A percentile compares a stretch with the other conserved stretches of the same genome.
phyloP scores from a whole-genome alignment of 495 filamentous ascomycete species.

The Staphylotrichum longicolle region DNA sequence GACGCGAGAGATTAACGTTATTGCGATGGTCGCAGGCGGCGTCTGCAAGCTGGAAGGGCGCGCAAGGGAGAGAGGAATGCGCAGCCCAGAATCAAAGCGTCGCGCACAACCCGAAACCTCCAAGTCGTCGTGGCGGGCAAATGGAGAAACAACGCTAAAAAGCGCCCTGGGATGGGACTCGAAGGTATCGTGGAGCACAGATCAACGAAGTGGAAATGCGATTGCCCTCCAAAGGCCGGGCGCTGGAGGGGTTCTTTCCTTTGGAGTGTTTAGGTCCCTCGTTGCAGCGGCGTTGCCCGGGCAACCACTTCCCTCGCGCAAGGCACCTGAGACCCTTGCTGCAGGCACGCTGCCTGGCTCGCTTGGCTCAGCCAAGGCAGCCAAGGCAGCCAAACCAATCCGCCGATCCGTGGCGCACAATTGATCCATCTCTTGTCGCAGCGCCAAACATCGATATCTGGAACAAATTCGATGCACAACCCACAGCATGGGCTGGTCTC shows the following conservation, averaged over 20 bases:
- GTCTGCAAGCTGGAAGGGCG: neutral
- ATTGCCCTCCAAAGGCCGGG: neutral
- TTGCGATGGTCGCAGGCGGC: constrained; percentile 9
- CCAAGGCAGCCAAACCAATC: neutral
- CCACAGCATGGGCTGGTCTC: too few relatives aligned
- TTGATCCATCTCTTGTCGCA: too few relatives aligned
- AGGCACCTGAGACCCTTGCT: neutral
- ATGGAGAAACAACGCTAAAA: too few relatives aligned
- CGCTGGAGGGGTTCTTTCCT: constrained; percentile 11
- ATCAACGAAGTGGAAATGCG: constrained; percentile 12
- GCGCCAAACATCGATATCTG: too few relatives aligned
- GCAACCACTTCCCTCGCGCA: constrained; percentile 1
- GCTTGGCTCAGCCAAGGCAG: neutral
- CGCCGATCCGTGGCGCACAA: too few relatives aligned
- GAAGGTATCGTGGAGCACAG: neutral
- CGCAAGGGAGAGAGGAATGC: neutral
- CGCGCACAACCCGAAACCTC: neutral
- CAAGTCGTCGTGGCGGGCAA: neutral
- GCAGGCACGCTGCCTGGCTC: neutral
- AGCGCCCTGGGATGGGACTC: too few relatives aligned
- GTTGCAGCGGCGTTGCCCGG: neutral
- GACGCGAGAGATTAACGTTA: neutral
- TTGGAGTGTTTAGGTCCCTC: neutral
- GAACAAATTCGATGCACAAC: too few relatives aligned
- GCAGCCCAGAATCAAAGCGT: neutral